Base-by-base conservation (phyloP, 2,329 filamentous ascomycete species). In the Paraphoma sp. region DNA sequence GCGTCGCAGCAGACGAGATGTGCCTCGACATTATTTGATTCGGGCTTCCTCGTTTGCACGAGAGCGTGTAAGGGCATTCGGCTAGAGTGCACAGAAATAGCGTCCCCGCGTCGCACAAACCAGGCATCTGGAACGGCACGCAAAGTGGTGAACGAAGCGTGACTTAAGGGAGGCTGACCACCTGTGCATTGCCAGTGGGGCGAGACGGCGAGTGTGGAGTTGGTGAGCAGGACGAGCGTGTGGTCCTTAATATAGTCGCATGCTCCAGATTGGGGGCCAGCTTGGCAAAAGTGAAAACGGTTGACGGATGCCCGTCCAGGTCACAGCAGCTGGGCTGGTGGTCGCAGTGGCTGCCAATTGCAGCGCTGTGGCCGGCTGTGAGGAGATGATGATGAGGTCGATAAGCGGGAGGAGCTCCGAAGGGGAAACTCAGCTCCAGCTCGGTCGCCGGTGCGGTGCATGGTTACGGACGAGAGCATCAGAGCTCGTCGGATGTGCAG, bases 221-320 rank as follows among this genome's bases (percentile, higher is more conserved):
- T 23, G 23, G 45, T 36, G 30, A 36, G 45, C 30, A 41, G 44
- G 56, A 49, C 17, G 43, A 54, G 43, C 50, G 56, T 56, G 60
- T 45, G 50, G 54, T 58, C 57, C 62, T 57, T 61, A 65, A 65
- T 59, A 56, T 65, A 65, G 62, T 56, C 29, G 48, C 18, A 30
- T 44, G 28, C 31, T 48, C 12, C 33, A 36, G 40, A 44, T 16
- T 30, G 12, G 28, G 12, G 16, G 45, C 28, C 7, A 36, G 33
- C 33, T 14, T 36, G 33, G 33, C 14, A 36, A 3, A 14, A 7
- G 9, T 36, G 33, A 36, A 36, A 36, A 36, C 33, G 3, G 33
- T 36, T 36, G 33, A 36, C 33, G 3, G 33, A 4, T 36, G 33
- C 33, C 14, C 33, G 33, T 36, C 33, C 9, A 14, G 30, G 45